Evolutionary conservation across 805 yeast genomes (phyloP).

Genomic region (Candida arabinofermentans): DNA sequence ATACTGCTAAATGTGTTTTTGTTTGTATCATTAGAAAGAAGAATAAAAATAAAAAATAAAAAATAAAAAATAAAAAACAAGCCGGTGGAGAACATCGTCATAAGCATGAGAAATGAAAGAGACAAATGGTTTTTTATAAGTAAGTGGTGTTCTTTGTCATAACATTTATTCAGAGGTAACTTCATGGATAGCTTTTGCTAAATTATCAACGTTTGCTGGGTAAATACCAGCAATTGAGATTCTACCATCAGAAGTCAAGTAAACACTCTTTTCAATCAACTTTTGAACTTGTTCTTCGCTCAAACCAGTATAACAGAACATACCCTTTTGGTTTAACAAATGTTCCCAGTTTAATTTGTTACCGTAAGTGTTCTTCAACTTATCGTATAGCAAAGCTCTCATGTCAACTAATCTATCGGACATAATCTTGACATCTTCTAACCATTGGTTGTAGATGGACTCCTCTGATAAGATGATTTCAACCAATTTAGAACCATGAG

Average conservation of each 20-base stretch:
- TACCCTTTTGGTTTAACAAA: conserved; percentile 85
- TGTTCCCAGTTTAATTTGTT: conserved; percentile 77
- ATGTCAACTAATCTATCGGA: conserved; percentile 73
- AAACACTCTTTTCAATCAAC: conserved; percentile 71
- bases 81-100: neutral
- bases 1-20: no score
- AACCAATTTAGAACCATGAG: conserved; percentile 89
- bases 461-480: conserved; percentile 65
- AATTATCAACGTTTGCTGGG: conserved; percentile 69
- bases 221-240: conserved; percentile 88
- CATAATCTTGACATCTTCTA: conserved; percentile 72
- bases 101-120: no score
- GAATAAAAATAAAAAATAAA: no score
- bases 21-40: neutral
- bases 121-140: no score
- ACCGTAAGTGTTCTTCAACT: conserved; percentile 47
- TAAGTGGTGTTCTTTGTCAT: neutral
- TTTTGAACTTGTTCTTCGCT: conserved; percentile 62
- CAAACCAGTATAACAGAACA: conserved; percentile 93
- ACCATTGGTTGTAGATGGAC: conserved; percentile 69
- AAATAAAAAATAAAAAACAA: no score
- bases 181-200: conserved; percentile 43
- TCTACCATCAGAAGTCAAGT: conserved; percentile 88
- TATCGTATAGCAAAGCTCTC: conserved; percentile 59
- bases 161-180: conserved; percentile 26